Evolutionary conservation across 192 early-diverging fungal species (phyloP), one percentile per base, ranked within the genome.

Genomic region (Coemansia furcata): DNA sequence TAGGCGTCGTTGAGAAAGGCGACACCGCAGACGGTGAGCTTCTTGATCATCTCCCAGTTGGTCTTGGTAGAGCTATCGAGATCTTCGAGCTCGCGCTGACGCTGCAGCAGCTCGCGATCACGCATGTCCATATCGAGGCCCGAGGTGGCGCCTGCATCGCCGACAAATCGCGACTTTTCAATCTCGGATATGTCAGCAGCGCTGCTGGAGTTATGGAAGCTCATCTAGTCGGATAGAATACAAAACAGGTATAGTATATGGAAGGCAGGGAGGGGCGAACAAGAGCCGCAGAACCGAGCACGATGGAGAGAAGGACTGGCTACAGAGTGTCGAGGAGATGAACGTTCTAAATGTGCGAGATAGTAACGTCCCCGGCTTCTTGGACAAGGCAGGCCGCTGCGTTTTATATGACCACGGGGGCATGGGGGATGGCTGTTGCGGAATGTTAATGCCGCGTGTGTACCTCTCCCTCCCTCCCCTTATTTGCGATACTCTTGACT

Each of bases 1-100:
- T 97, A 97, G n/a, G 94, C 89, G 82, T 98, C 94, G 63, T 92
- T 92, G 72, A 96, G 90, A 81, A 97, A 96, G 72, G 93, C 91
- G 33, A 90, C 85, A 65, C 91, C 91, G 44, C 89, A 87, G 3
- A 90, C 87, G 15, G 90, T 83, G 69, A 88, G 86, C 49, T 89
- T 88, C 54, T 89, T 88, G 69, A 92, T 88, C 78, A 88, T 90
- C 71, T 89, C 88, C 91, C 89, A 91, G 64, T 76, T 68, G 63
- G 88, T 83, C 67, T 89, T 86, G 29, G 85, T 86, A 63, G 83
- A 86, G 29, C 30, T 35, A 67, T 93, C 91, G 8, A 85, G 73
- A 39, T 74, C 69, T 38, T 74, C 81, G 23, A 83, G 81, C 55
- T 77, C 72, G 32, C 65, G 62, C 47, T 76, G 81, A 15, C 81